Evolutionary conservation across 495 filamentous ascomycete species (phyloP), one percentile per base, ranked within the genome.

Genomic region (Talaromyces adpressus): DNA sequence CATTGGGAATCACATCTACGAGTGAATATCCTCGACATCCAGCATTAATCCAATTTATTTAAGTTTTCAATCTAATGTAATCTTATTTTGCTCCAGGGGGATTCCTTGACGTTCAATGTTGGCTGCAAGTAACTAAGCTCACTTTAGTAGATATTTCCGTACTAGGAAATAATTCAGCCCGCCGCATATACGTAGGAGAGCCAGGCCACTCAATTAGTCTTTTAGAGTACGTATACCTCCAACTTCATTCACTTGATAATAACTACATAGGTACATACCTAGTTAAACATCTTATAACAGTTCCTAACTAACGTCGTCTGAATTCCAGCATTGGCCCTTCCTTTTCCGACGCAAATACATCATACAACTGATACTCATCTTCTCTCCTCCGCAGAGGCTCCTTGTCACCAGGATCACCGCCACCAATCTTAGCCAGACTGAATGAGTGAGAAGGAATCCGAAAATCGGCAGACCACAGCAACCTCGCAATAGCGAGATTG

Each of bases 261-360:
- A n/a, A n/a, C n/a, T n/a, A n/a, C n/a, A n/a, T n/a, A n/a, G n/a
- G n/a, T n/a, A n/a, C n/a, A n/a, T n/a, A n/a, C n/a, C n/a, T n/a
- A n/a, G n/a, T n/a, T n/a, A n/a, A n/a, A n/a, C n/a, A n/a, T n/a
- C n/a, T n/a, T n/a, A 27, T 27, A 27, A 27, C 27, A 27, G 27
- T 27, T 27, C 27, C 3, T 4, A 4, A 27, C 11, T 36, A 36
- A 36, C 32, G 32, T 36, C 32, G 32, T 36, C 32, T 58, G 2
- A 58, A 58, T 20, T 58, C n/a, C 56, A 58, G 25, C 25, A 58
- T 58, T 18, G 56, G 56, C 9, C 56, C 56, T 25, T 58, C 32
- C n/a, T 58, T 58, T 34, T 34, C 32, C 32, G 32, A 34, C 32
- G 32, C 32, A 11, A 34, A 34, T 34, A 34, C 3, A 34, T 34